phyloP scores from a whole-genome alignment of 345 rosid genomes.

The Aurinia saxatilis region DNA sequence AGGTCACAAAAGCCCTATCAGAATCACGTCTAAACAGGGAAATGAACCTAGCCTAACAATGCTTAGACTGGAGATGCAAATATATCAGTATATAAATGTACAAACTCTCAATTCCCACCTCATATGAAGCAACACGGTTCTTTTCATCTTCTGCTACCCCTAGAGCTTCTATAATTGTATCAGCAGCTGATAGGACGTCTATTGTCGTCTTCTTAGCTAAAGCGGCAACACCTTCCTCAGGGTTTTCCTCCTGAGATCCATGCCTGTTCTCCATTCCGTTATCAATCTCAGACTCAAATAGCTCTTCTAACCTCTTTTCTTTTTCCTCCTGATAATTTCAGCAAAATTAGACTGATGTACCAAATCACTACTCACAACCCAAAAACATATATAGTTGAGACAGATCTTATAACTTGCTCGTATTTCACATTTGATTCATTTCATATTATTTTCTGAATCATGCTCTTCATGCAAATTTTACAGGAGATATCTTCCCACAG shows the following conservation, averaged over 20 bases:
- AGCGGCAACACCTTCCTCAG: slow-evolving; percentile 91
- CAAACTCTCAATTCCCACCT: slow-evolving; percentile 35
- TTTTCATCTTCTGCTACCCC: slow-evolving; percentile 70
- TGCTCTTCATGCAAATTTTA: neutral
- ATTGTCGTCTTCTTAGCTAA: slow-evolving; percentile 78
- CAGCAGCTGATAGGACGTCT: slow-evolving; percentile 73
- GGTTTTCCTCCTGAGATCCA: slow-evolving; percentile 60
- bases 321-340: slow-evolving; percentile 79
- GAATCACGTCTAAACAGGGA: neutral
- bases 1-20: neutral
- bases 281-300: slow-evolving; percentile 84
- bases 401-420: too few relatives aligned
- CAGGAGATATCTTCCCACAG: neutral
- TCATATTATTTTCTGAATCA: neutral
- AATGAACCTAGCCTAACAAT: neutral
- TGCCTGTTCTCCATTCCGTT: slow-evolving; percentile 54
- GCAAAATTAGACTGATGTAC: neutral
- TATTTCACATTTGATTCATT: neutral
- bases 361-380: too few relatives aligned
- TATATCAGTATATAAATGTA: neutral
- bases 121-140: slow-evolving; percentile 55
- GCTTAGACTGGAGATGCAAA: neutral
- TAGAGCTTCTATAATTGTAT: slow-evolving; percentile 69
- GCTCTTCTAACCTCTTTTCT: slow-evolving; percentile 88
- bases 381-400: too few relatives aligned